Evolutionary conservation across 2,329 filamentous ascomycete species (phyloP), one percentile per base, ranked within the genome.

Genomic region (Fusarium devonianum): DNA sequence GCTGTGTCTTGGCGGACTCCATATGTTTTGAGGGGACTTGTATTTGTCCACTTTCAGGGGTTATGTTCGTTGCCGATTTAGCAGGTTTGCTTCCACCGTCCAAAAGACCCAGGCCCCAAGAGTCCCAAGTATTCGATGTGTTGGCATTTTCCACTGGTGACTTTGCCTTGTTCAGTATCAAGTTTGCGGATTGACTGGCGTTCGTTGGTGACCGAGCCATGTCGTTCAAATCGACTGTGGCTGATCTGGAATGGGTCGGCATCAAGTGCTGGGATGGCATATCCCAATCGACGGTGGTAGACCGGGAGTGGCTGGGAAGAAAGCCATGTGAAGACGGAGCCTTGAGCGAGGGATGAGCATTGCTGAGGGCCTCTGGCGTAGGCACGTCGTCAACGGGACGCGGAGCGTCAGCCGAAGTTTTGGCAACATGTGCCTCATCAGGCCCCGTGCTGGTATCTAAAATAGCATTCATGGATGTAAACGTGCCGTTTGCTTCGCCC

Each of bases 391-490:
- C 42, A 13, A 28, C 17, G 9, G 58, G 50, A 9, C 50, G 22
- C 23, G 41, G 28, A 9, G 46, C 44, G 12, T 45, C 21, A 5
- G 41, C 50, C 18, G 45, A 49, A 13, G 55, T 48, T n/a, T 58
- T 59, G 12, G 33, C 26, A 4, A 21, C 17, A 16, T 39, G 17
- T 6, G 30, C 42, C 17, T 43, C 48, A 21, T 36, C 59, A 7
- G 22, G n/a, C 11, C 17, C 32, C 2, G 29, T 7, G 4, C 35
- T 19, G 2, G 23, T 18, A 19, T 40, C 52, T 3, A 58, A 29
- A 37, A 58, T 43, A 13, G 45, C 57, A 9, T 62, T 45, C 34
- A 65, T 32, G 10, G 58, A 64, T n/a, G 49, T 16, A 29, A 62
- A 58, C 0, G 40, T 32, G 5, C 58, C 56, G 4, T 64, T 60